Evolutionary conservation across 208 protist genomes (phyloP).

Genomic region (Herpetomonas muscarum): DNA sequence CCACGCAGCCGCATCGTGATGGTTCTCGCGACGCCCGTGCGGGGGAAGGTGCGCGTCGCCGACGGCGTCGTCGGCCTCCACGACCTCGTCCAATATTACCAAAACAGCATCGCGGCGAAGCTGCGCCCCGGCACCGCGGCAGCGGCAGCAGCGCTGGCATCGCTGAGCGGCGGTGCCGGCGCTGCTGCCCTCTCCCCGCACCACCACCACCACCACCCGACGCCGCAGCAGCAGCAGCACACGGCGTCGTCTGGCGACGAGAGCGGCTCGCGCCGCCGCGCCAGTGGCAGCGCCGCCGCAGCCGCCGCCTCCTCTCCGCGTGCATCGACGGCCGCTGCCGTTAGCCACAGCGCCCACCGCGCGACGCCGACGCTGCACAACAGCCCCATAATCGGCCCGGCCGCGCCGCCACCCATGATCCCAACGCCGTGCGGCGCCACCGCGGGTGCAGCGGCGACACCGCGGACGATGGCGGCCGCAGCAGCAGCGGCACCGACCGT

Average conservation of each 20-base stretch:
- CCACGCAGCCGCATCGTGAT: constrained; percentile 37
- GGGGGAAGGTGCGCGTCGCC: constrained; percentile 45
- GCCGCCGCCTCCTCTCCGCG: constrained; percentile 20
- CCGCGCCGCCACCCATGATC: too few relatives aligned
- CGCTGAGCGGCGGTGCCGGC: constrained; percentile 1
- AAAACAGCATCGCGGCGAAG: neutral
- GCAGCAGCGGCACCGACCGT: neutral
- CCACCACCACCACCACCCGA: too few relatives aligned
- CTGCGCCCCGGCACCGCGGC: neutral
- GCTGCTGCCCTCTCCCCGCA: too few relatives aligned
- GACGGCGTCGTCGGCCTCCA: constrained; percentile 62
- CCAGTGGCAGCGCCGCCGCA: constrained; percentile 1
- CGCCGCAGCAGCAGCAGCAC: too few relatives aligned
- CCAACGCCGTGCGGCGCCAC: neutral
- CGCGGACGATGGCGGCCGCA: neutral
- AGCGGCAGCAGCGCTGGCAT: neutral
- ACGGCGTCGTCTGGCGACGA: too few relatives aligned
- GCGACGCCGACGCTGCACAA: too few relatives aligned
- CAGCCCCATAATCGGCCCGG: too few relatives aligned
- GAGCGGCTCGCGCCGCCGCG: too few relatives aligned
- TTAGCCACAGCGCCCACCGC: too few relatives aligned
- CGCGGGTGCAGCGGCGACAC: neutral
- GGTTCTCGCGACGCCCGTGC: constrained; percentile 46
- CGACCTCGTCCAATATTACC: constrained; percentile 21
- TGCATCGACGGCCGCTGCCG: too few relatives aligned